These are phyloP conservation scores for Hypomyces rosellus DNA, from an alignment of 2,329 filamentous ascomycete genomes.

Conservation along the genomic window DNA sequence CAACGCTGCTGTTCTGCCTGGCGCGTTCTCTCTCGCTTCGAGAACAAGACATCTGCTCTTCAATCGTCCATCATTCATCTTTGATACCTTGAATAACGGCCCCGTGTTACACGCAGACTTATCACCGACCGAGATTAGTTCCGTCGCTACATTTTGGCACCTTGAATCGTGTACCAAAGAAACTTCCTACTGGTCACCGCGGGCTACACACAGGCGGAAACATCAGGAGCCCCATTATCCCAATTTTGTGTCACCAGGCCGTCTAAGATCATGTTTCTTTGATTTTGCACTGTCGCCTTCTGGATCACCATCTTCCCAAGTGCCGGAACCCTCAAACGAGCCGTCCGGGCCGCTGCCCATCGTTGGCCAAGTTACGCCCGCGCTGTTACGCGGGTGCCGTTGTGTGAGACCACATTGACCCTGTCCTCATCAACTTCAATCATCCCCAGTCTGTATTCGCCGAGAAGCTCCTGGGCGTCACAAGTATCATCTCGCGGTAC, in stretches of 20 bases:
- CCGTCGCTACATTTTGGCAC: not conserved
- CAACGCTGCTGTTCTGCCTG: not conserved
- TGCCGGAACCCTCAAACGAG: not conserved
- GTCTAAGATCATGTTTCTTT: slow-evolving; percentile 1
- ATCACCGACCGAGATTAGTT: not conserved
- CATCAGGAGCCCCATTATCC: not conserved
- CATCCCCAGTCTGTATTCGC: slow-evolving; percentile 10
- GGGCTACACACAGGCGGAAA: slow-evolving; percentile 5
- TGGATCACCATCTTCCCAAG: slow-evolving; percentile 1
- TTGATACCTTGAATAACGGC: slow-evolving; percentile 8
- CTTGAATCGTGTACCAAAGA: not conserved
- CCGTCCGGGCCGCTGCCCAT: not conserved
- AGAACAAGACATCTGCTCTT: slow-evolving; percentile 9
- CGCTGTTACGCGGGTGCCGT: not conserved
- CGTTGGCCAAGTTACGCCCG: slow-evolving; percentile 6
- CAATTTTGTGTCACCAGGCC: slow-evolving; percentile 4
- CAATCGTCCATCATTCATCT: slow-evolving; percentile 5
- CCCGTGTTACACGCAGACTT: slow-evolving; percentile 10
- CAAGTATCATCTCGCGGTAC: slow-evolving; percentile 7
- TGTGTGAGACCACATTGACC: not conserved
- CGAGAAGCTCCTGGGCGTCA: slow-evolving; percentile 5
- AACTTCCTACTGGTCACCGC: not conserved
- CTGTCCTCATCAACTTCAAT: not conserved
- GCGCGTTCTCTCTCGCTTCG: slow-evolving; percentile 15
- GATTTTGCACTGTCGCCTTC: slow-evolving; percentile 1